These are phyloP conservation scores for Aspergillus sp. DNA, from an alignment of 2,329 filamentous ascomycete genomes.

Conservation along the genomic window DNA sequence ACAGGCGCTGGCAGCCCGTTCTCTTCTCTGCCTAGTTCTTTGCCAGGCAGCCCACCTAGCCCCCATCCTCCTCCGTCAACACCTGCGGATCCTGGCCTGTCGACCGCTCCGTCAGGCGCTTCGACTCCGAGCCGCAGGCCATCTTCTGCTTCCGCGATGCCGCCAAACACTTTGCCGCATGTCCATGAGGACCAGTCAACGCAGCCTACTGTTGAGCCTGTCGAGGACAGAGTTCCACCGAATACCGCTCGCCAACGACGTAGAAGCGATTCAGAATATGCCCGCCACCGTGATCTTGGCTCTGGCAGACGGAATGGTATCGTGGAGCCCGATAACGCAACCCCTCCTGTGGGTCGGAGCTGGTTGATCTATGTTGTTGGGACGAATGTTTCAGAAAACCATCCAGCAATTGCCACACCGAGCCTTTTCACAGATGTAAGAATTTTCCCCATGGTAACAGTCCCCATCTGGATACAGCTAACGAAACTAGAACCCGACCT, in stretches of 20 bases:
- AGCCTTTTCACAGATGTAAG: conserved; percentile 61
- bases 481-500: conserved; percentile 49
- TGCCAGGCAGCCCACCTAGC: conserved; percentile 50
- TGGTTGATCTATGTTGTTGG: conserved; percentile 67
- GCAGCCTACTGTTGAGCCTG: conserved; percentile 30
- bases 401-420: conserved; percentile 61
- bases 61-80: conserved; percentile 57
- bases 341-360: conserved; percentile 48
- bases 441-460: conserved; percentile 1
- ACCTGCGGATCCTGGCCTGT: conserved; percentile 52
- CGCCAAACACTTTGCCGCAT: conserved; percentile 30
- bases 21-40: conserved; percentile 34
- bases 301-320: conserved; percentile 58
- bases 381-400: conserved; percentile 61
- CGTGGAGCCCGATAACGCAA: conserved; percentile 49
- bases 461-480: conserved; percentile 5
- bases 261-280: conserved; percentile 52
- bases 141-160: conserved; percentile 40
- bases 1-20: conserved; percentile 19
- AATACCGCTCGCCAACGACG: conserved; percentile 45
- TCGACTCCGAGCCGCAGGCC: conserved; percentile 42
- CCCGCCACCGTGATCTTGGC: conserved; percentile 48
- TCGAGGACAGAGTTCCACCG: conserved; percentile 35
- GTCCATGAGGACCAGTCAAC: conserved; percentile 31
- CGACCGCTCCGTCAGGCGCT: conserved; percentile 46